Percentiles rank a stretch among this genome's conserved stretches.
Conservation (phyloP, 2,329 filamentous ascomycete genomes). For the Ophiocordyceps camponoti-leonardi region DNA sequence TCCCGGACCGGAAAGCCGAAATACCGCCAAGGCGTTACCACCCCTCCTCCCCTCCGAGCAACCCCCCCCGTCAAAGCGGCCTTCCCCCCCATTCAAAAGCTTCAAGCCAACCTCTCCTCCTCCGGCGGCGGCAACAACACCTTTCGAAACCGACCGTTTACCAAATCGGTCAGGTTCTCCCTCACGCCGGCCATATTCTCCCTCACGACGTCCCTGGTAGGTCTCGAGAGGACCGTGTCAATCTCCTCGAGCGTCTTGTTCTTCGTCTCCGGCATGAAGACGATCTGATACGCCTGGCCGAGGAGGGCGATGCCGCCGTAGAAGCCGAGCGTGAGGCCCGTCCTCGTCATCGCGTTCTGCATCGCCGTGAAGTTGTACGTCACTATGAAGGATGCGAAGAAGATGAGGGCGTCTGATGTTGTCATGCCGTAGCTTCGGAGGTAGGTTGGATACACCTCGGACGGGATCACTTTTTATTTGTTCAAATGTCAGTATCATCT, state of each 20-base stretch:
- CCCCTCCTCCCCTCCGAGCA: too few species aligned
- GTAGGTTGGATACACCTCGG: conserved; percentile 57
- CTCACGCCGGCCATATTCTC: conserved; percentile 30
- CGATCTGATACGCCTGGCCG: conserved; percentile 54
- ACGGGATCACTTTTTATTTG: conserved; percentile 48
- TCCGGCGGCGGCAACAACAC: conserved; percentile 3
- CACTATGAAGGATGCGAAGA: conserved; percentile 55
- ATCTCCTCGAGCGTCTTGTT: conserved; percentile 54
- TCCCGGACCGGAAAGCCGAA: too few species aligned
- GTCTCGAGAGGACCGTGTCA: conserved; percentile 46
- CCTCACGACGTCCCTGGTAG: conserved; percentile 43
- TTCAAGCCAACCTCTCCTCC: neutral
- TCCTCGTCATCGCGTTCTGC: conserved; percentile 48
- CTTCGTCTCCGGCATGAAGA: conserved; percentile 66
- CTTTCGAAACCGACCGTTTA: conserved; percentile 7
- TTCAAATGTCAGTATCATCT: too few species aligned
- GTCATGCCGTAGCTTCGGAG: conserved; percentile 60
- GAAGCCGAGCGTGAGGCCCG: conserved; percentile 51
- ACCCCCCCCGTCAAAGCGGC: too few species aligned
- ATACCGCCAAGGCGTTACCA: too few species aligned
- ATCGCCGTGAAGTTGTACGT: conserved; percentile 61
- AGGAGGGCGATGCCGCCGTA: conserved; percentile 57
- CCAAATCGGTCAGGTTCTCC: conserved; percentile 12
- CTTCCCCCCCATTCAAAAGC: neutral
- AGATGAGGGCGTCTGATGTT: conserved; percentile 48